Conservation (phyloP, 1,284 basidiomycete genomes). For the Naganishia sp. region DNA sequence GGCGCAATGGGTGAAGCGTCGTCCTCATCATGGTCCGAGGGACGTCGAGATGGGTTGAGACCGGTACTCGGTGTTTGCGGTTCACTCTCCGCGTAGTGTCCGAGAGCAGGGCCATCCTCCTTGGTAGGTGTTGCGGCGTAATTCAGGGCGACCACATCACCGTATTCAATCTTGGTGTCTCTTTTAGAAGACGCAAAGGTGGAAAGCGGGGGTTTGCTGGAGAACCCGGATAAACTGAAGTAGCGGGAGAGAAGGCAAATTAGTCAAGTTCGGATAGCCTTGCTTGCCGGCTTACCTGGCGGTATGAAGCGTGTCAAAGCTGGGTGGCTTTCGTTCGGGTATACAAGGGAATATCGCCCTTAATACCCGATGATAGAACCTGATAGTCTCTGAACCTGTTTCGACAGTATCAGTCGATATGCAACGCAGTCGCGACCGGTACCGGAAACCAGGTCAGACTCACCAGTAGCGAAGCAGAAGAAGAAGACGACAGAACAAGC, state of each 20-base stretch:
- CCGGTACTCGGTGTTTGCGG: conserved; percentile 4
- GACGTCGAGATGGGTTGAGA: neutral
- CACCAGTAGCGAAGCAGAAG: conserved; percentile 48
- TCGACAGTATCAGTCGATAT: neutral
- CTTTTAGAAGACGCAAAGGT: conserved; percentile 12
- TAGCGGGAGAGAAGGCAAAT: neutral
- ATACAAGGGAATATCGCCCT: conserved; percentile 38
- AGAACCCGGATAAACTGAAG: conserved; percentile 7
- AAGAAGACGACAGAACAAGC: conserved; percentile 47
- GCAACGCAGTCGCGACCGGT: neutral
- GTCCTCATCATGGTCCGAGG: neutral
- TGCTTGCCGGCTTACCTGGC: conserved; percentile 8
- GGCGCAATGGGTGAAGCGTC: neutral
- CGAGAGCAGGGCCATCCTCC: neutral
- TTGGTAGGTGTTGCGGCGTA: conserved; percentile 4
- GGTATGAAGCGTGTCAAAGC: conserved; percentile 12
- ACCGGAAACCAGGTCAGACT: conserved; percentile 23
- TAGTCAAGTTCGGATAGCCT: too few relatives aligned
- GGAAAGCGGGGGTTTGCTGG: conserved; percentile 11
- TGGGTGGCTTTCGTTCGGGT: conserved; percentile 31
- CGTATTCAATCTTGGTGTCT: neutral
- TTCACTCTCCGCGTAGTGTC: conserved; percentile 6
- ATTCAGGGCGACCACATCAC: conserved; percentile 12
- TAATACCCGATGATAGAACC: conserved; percentile 43
- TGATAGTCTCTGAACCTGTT: conserved; percentile 43